These are phyloP conservation scores for Paraurostyla sp. DNA, from an alignment of 73 alveolate species.

Conservation along the genomic window DNA sequence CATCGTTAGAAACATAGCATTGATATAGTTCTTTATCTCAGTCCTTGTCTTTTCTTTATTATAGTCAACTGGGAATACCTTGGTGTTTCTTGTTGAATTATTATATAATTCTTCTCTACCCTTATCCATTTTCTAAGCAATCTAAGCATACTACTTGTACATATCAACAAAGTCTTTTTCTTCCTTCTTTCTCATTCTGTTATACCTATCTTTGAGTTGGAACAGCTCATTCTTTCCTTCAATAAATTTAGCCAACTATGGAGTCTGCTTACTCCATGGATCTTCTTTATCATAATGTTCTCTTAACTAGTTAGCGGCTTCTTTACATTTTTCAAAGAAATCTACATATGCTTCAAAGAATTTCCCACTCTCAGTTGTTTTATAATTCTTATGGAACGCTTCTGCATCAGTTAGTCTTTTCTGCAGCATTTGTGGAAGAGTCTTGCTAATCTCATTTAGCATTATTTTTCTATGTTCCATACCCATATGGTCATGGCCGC, in stretches of 20 bases:
- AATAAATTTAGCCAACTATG: neutral
- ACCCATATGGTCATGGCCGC: constrained; percentile 37
- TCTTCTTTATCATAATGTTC: constrained; percentile 40
- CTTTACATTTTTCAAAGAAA: constrained; percentile 11
- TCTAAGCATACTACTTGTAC: neutral
- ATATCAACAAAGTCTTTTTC: neutral
- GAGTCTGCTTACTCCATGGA: constrained; percentile 32
- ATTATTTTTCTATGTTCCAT: constrained; percentile 53
- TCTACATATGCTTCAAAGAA: constrained; percentile 40
- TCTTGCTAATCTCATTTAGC: constrained; percentile 7
- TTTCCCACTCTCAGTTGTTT: constrained; percentile 52
- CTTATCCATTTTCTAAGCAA: neutral
- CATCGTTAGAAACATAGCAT: neutral
- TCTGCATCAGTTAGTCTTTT: constrained; percentile 48
- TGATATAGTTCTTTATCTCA: neutral
- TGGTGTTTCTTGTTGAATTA: neutral
- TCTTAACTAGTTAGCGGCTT: neutral
- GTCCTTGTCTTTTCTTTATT: neutral
- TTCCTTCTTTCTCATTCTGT: neutral
- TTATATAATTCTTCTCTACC: neutral
- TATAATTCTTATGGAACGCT: constrained; percentile 43
- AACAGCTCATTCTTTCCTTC: neutral
- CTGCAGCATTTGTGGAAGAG: neutral
- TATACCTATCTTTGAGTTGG: neutral
- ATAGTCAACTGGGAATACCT: neutral